Evolutionary conservation across 2,329 filamentous ascomycete species (phyloP), one percentile per base, ranked within the genome.

Genomic region (Nectriaceae sp.): DNA sequence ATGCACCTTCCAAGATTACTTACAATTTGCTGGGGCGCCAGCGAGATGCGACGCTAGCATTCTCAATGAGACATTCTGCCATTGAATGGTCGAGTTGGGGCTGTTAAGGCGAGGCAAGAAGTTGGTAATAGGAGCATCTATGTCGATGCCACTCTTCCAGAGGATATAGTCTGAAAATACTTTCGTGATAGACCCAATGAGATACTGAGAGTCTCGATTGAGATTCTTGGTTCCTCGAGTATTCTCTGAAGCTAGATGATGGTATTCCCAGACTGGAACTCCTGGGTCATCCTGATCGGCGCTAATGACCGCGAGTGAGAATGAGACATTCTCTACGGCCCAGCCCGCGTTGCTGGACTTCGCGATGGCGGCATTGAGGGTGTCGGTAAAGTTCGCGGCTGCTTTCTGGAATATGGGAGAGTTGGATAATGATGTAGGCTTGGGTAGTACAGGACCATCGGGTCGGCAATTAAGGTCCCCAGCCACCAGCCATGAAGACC

Each of bases 171-270:
- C 68, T 0, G 73, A 67, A 21, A 75, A 56, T 0, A 71, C 62
- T 16, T 75, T 75, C 0, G 66, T 67, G 5, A 75, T 55, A 0
- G 70, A 75, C 0, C 70, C 73, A 24, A 75, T 65, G 3, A 74
- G 59, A 35, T 73, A 75, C 53, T 75, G 70, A 0, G 70, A 71
- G 45, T 71, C 57, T 1, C 65, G 59, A 18, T 65, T 51, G 1
- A 72, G 33, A 1, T 58, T 8, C 21, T 61, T 58, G 1, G 70
- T 70, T 18, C 70, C 70, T n/a, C 64, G 60, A 5, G 60, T 53
- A 21, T 72, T 74, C 4, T 44, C 55, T 2, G 60, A 44, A 3
- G 65, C 64, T 2, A 70, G 62, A 40, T 75, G 70, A 38, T 75
- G 72, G 40, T 71, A 72, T 44, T 75, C 68, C 71, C 71, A 76